Evolutionary conservation across 1,139 yeast genomes (phyloP), one percentile per base, ranked within the genome.

Genomic region (Yamadazyma aaseri): DNA sequence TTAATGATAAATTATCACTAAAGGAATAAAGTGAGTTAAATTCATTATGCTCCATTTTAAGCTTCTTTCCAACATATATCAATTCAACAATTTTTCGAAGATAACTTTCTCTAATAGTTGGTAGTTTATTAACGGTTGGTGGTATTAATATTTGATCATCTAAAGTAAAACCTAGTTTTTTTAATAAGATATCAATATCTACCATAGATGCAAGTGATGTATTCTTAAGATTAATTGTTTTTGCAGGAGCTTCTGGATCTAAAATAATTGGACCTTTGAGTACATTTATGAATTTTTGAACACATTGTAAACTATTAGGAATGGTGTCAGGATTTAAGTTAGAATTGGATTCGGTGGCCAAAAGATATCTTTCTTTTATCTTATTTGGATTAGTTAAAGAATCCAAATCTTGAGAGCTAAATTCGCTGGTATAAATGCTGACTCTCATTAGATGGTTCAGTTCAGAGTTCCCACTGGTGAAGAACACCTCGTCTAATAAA

Each of bases 211-310:
- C 76, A 41, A 82, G 56, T 2, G 68, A 62, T 2, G 76, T 65
- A 28, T 68, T 67, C n/a, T 59, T 53, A 4, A 76, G 55, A 41
- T 72, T 65, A 12, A 83, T 77, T 0, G 82, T 73, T 45, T 73
- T 78, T 3, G 64, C 56, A 11, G 70, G 71, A n/a, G 68, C 73
- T 3, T 50, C 56, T 1, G 71, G 60, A 3, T 55, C 56, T 21
- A 71, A 55, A 10, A 63, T 53, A 5, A 83, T 51, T 0, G 90
- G 89, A 0, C 86, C 87, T 43, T 67, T 75, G 32, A 83, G 59
- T 3, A 80, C 81, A 43, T 76, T 77, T 37, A 74, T 66, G 16
- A 82, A 50, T 15, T 83, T 79, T 32, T 64, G 65, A 22, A 81
- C 56, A 47, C 87, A 79, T 33, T 74, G 76, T 1, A 71, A 52